Evolutionary conservation across 163 green algal species (phyloP).

Genomic region (Chlorella variabilis): DNA sequence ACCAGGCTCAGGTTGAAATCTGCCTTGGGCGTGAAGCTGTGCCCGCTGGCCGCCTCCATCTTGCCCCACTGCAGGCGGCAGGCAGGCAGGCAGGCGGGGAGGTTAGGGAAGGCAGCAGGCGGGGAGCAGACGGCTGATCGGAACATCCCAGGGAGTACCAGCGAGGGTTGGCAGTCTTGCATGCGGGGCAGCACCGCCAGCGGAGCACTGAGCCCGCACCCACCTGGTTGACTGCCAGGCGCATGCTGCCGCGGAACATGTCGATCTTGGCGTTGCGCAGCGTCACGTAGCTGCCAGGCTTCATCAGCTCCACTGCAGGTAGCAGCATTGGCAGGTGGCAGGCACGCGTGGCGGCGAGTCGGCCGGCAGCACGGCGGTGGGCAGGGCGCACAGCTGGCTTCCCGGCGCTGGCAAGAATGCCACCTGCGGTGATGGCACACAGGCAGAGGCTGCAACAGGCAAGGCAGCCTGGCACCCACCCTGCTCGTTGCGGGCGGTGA

Average conservation of each 20-base stretch:
- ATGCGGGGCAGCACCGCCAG: no score
- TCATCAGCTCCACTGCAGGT: slow-evolving; percentile 77
- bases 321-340: background rate
- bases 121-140: background rate
- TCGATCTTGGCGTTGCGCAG: slow-evolving; percentile 88
- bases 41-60: slow-evolving; percentile 14
- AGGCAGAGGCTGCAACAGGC: no score
- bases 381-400: no score
- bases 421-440: no score
- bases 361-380: no score
- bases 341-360: no score
- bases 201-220: no score
- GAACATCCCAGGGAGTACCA: no score
- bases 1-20: slow-evolving; percentile 91
- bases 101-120: background rate
- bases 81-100: background rate
- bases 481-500: slow-evolving; percentile 88
- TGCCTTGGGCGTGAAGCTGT: slow-evolving; percentile 54
- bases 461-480: slow-evolving; percentile 46
- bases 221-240: slow-evolving; percentile 68
- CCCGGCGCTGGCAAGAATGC: no score
- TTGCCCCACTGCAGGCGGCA: slow-evolving; percentile 24
- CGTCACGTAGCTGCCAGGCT: slow-evolving; percentile 66
- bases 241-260: slow-evolving; percentile 89
- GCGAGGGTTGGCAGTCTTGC: no score